Base-by-base conservation (phyloP, 2,329 filamentous ascomycete genomes). In the Cordyceps tenuipes region DNA sequence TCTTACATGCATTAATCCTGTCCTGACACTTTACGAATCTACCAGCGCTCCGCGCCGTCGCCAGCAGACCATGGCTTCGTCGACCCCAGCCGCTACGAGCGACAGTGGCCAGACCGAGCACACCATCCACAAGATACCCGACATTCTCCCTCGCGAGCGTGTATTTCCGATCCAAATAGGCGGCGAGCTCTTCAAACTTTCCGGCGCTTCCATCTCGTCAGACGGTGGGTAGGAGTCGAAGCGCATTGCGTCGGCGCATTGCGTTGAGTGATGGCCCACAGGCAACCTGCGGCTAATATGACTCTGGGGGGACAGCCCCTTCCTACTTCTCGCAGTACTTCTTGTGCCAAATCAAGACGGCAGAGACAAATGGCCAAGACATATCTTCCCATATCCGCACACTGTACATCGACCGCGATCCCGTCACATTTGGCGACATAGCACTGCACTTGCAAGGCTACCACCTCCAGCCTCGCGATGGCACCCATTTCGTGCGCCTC, bases 301-400 rank as follows among this genome's bases (percentile, higher is more conserved):
- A 46, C 12, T 6, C 8, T 44, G 8, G 39, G 19, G n/a, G 23
- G 60, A 34, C 55, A 96, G 93, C 91, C 68, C 93, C 93, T 61
- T 97, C 92, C 54, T 97, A 97, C 73, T 97, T 97, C 75, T 96
- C 93, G 21, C 88, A 91, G 66, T 97, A 94, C 77, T 97, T 97
- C 73, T 81, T 86, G 66, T 89, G 90, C 67, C 92, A 97, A 75
- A 75, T 97, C 46, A 81, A 83, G 61, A 76, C 79, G 65, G 86
- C 82, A 53, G 81, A 85, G 62, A 79, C 82, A 51, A 80, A 81
- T 60, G 82, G 82, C 61, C 79, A 84, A 59, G 80, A 82, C 59
- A 61, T 74, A 5, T 71, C 68, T 44, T 65, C 68, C 5, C 72
- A 75, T 51, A 77, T 96, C 61, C 86, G 88, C 65, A 96, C 93